Percentiles rank a stretch among this genome's conserved stretches.
Evolutionary conservation across 2,329 filamentous ascomycete genomes (phyloP).

Genomic region (Neospermospora avenae): DNA sequence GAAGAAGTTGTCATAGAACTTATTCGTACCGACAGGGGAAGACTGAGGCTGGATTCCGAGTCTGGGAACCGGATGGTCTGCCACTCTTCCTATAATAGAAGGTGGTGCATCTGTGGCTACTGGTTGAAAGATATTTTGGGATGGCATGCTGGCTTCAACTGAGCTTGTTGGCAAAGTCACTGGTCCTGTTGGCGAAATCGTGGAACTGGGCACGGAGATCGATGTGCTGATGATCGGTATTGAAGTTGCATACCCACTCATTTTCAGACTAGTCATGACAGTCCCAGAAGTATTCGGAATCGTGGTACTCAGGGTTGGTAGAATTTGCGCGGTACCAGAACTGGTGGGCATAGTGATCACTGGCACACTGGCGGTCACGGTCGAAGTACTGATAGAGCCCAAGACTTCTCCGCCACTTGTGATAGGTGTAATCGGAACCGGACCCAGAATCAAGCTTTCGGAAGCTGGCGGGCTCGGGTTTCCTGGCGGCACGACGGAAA

Average conservation of each 20-base stretch:
- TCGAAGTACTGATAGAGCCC: conserved; percentile 18
- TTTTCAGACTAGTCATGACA: conserved; percentile 33
- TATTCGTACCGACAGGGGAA: conserved; percentile 67
- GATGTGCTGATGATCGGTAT: conserved; percentile 26
- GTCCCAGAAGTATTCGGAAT: conserved; percentile 37
- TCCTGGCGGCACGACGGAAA: neutral
- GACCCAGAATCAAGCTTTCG: neutral
- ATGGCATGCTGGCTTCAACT: conserved; percentile 13
- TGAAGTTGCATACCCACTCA: conserved; percentile 27
- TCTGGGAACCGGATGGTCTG: conserved; percentile 58
- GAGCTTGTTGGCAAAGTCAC: neutral
- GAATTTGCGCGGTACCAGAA: conserved; percentile 37
- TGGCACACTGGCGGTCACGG: conserved; percentile 25
- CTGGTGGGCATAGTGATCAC: conserved; percentile 35
- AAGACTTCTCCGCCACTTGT: conserved; percentile 7
- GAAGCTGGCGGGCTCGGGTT: neutral
- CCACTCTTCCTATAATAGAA: conserved; percentile 43
- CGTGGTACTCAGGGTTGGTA: conserved; percentile 31
- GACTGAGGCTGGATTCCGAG: conserved; percentile 42
- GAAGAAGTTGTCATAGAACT: conserved; percentile 79
- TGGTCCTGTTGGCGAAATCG: conserved; percentile 4
- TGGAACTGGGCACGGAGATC: conserved; percentile 20
- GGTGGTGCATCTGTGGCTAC: conserved; percentile 52
- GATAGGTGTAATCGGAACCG: neutral
- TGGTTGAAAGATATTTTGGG: conserved; percentile 53